Evolutionary conservation across 139 green algal genomes (phyloP).

Genomic region (Pycnococcus provasolii): DNA sequence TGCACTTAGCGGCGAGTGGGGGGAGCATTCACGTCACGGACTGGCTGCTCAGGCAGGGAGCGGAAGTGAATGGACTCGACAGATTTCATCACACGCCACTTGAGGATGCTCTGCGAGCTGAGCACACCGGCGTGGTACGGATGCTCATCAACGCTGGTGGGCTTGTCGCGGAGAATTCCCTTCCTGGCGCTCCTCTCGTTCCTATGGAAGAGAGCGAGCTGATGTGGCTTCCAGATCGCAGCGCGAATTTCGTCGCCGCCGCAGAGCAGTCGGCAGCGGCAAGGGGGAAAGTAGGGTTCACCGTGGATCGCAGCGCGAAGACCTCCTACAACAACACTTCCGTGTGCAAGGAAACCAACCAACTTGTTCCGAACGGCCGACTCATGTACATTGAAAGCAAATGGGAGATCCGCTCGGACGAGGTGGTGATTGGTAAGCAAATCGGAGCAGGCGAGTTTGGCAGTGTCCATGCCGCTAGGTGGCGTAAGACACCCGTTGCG

Average conservation of each 20-base stretch:
- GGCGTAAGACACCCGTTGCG: not conserved
- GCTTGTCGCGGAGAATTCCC: too few species aligned
- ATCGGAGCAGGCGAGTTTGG: not conserved
- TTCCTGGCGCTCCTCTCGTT: too few species aligned
- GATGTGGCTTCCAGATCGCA: too few species aligned
- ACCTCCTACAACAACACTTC: too few species aligned
- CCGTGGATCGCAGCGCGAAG: too few species aligned
- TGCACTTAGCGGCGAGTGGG: constrained; percentile 13
- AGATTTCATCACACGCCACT: constrained; percentile 19
- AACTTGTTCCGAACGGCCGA: too few species aligned
- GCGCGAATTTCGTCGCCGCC: too few species aligned
- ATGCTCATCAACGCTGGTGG: constrained; percentile 15
- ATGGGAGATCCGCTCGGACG: not conserved
- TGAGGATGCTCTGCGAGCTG: constrained; percentile 9
- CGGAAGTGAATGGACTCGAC: constrained; percentile 18
- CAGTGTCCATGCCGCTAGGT: not conserved
- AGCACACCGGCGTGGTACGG: constrained; percentile 15
- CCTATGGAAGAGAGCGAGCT: too few species aligned
- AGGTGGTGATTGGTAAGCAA: not conserved
- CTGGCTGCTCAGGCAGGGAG: not conserved
- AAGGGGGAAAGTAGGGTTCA: too few species aligned
- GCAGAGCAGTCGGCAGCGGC: too few species aligned
- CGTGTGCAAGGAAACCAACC: too few species aligned
- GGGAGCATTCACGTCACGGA: not conserved
- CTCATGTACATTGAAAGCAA: not conserved